Evolutionary conservation across 176 grass and related monocot genomes (phyloP).

Genomic region (Ensete ventricosum): DNA sequence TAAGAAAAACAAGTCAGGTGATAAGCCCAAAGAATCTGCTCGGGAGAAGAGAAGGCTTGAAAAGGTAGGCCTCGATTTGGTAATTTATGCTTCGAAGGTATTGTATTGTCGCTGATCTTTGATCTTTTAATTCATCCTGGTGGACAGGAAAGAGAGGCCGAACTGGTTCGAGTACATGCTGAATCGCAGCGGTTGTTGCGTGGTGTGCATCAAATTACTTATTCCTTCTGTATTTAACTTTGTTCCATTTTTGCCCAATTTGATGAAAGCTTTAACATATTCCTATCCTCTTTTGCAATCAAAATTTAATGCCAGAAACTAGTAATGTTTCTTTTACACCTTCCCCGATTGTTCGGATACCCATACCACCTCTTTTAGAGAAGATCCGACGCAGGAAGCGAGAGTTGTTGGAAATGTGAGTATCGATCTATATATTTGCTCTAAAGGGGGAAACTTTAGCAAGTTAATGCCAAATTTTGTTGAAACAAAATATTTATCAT

Average conservation of each 20-base stretch:
- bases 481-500: not conserved
- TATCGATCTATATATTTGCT: not conserved
- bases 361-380: constrained; percentile 85
- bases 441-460: too few relatives aligned
- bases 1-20: constrained; percentile 19
- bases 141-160: constrained; percentile 55
- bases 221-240: not conserved
- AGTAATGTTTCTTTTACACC: constrained; percentile 63
- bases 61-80: constrained; percentile 33
- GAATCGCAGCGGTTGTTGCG: constrained; percentile 79
- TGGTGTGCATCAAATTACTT: constrained; percentile 27
- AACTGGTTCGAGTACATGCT: constrained; percentile 49
- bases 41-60: constrained; percentile 44
- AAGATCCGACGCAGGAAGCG: constrained; percentile 83
- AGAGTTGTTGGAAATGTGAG: constrained; percentile 64
- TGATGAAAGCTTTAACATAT: not conserved
- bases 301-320: constrained; percentile 41
- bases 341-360: constrained; percentile 50
- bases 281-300: not conserved
- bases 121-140: constrained; percentile 11
- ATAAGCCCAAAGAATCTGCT: constrained; percentile 37
- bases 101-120: constrained; percentile 1
- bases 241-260: not conserved
- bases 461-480: not conserved
- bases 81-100: not conserved